Percentiles rank a stretch among this genome's conserved stretches.
Evolutionary conservation across 2,329 filamentous ascomycete genomes (phyloP).

Genomic region (Epichloe sylvatica): DNA sequence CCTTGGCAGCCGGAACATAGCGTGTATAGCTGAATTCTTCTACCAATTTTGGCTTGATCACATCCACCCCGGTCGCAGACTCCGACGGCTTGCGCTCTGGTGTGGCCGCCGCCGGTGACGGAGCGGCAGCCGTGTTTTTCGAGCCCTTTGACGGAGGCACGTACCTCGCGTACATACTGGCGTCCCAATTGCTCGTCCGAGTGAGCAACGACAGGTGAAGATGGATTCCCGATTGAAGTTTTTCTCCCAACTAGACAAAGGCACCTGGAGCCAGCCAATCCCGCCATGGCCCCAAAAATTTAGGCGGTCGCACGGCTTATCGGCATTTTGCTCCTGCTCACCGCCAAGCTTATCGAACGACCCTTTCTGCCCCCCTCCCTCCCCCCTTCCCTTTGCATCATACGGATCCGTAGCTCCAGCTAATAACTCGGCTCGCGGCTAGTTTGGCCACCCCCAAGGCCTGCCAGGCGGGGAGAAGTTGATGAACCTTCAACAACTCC

Average conservation of each 20-base stretch:
- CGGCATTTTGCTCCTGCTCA: slow-evolving; percentile 22
- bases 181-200: neutral
- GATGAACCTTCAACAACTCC: too few species aligned
- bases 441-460: neutral
- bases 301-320: slow-evolving; percentile 20
- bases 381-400: neutral
- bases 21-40: slow-evolving; percentile 24
- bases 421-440: too few species aligned
- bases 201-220: too few species aligned
- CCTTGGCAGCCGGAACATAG: slow-evolving; percentile 24
- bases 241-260: too few species aligned
- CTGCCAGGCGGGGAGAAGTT: too few species aligned
- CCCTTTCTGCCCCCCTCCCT: too few species aligned
- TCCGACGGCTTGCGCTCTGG: slow-evolving; percentile 3
- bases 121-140: slow-evolving; percentile 3
- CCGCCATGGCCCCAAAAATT: slow-evolving; percentile 18
- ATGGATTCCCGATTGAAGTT: neutral
- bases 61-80: neutral
- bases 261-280: slow-evolving; percentile 8
- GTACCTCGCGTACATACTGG: slow-evolving; percentile 30
- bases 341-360: slow-evolving; percentile 22
- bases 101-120: slow-evolving; percentile 3
- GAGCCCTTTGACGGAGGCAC: slow-evolving; percentile 21
- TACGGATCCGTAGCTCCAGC: neutral
- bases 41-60: slow-evolving; percentile 1